Base-by-base conservation (phyloP, 2,329 filamentous ascomycete species). In the Magnaporthiopsis rhizophila region DNA sequence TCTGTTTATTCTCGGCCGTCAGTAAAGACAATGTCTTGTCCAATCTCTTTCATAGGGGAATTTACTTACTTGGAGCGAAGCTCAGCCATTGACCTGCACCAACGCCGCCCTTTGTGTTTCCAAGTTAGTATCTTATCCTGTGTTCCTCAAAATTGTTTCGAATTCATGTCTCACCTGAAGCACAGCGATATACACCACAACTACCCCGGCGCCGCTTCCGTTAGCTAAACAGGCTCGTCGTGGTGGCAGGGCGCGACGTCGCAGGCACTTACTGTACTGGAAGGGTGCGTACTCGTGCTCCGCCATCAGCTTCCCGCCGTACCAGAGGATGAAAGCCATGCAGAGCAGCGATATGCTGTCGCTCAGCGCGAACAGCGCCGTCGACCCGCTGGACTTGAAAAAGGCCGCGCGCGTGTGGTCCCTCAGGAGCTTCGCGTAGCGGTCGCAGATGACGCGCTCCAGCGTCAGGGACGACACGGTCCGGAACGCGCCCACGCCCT, bases 401-500 rank as follows among this genome's bases (percentile, higher is more conserved):
- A 72, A 69, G 0, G 76, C 74, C 0, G 69, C 68, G 18, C 68
- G 68, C 21, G 76, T 72, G 53, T 79, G 77, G 2, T 69, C 67
- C 5, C 71, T 65, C n/a, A 79, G 65, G 11, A 79, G 72, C 3
- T 70, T 67, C 5, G 73, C 68, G 62, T 78, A 79, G 3, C 76
- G 71, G 2, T 70, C 66, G 45, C 75, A 75, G 69, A 89, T 86
- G 58, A 78, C 77, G 63, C 84, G 77, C 69, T 89, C 86, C 71
- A 89, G 81, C 2, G 83, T 86, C 30, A 89, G 73, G 4, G 83
- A 79, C 0, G 84, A 78, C 1, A 89, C 86, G 0, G 86, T 89
- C 24, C 86, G 78, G 68, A 87, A 86, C 0, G 85, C 85, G 1
- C 81, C 79, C 8, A 89, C 84, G 13, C 85, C 81, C 71, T 89